Evolutionary conservation across 352 stramenopile species (phyloP), one percentile per base, ranked within the genome.

Genomic region (Aphanomyces euteiches): DNA sequence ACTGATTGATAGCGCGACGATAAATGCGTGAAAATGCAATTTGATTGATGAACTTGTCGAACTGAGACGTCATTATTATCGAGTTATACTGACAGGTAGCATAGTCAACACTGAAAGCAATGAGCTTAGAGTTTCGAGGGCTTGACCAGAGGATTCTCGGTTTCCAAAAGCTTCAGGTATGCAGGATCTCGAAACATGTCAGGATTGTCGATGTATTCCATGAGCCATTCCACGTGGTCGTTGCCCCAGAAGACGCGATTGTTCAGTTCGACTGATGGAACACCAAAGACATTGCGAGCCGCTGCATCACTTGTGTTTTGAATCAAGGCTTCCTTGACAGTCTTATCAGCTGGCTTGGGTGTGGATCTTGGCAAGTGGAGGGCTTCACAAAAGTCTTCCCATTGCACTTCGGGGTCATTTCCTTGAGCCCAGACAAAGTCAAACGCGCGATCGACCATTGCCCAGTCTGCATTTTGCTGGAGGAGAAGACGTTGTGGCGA

Each of bases 101-200:
- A 28, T 28, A 28, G 28, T 28, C 2, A 28, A 28, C 28, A 28
- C 28, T 28, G 28, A 28, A 28, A 28, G 28, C 28, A 28, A 28
- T 28, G 28, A 28, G 1, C 28, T 28, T 28, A 28, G 28, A 28
- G 28, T 2, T 28, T 28, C 28, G 28, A 28, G 28, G 28, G 28
- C 28, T 28, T 28, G 28, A 59, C 21, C 5, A 70, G 34, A 8
- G 64, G 64, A 36, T 70, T 70, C 40, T 70, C 43, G 8, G 64
- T 70, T n/a, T n/a, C 47, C 34, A 61, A 36, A 6, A 50, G 12
- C 7, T n/a, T 21, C 5, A 19, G 13, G 34, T 56, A 70, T 3
- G 64, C 64, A 8, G 64, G 47, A n/a, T 70, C 64, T n/a, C 47
- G 8, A 19, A 70, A 70, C 48, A 70, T 60, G 4, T 61, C 54